Conservation (phyloP, 225 moss, liverwort and hornwort genomes). For the Polytrichum commune region DNA sequence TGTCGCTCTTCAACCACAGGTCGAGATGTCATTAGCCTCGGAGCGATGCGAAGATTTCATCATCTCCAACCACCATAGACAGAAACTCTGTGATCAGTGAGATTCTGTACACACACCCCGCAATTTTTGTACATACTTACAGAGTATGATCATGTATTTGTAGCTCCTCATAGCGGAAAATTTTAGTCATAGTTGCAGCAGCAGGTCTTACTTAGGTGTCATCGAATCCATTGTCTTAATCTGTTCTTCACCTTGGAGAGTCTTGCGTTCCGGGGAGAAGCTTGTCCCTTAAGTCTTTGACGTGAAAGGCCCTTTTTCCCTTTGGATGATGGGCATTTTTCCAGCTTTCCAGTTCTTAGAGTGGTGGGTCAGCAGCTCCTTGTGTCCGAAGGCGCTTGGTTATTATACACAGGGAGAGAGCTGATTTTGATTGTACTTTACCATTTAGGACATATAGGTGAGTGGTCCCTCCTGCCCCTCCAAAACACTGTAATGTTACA, state of each 20-base stretch:
- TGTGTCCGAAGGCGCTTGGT: background rate
- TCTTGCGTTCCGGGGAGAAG: background rate
- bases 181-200: slow-evolving; percentile 15
- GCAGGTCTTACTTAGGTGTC: background rate
- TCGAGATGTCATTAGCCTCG: slow-evolving; percentile 32
- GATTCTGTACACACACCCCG: slow-evolving; percentile 35
- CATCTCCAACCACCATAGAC: slow-evolving; percentile 10
- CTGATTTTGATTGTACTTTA: background rate
- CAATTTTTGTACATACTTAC: slow-evolving; percentile 51
- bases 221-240: background rate
- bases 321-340: background rate
- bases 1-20: slow-evolving; percentile 50
- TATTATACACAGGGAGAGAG: background rate
- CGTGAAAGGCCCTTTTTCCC: background rate
- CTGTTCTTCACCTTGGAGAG: background rate
- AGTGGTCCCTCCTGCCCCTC: background rate
- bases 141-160: slow-evolving; percentile 39
- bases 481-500: slow-evolving; percentile 3
- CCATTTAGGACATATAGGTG: background rate
- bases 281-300: background rate
- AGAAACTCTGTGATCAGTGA: slow-evolving; percentile 8
- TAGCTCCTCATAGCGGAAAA: slow-evolving; percentile 20
- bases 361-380: background rate
- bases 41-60: slow-evolving; percentile 1
- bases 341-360: background rate